These are phyloP conservation scores for Mesostigma viride DNA, from an alignment of 139 green algal genomes.

Conservation along the genomic window DNA sequence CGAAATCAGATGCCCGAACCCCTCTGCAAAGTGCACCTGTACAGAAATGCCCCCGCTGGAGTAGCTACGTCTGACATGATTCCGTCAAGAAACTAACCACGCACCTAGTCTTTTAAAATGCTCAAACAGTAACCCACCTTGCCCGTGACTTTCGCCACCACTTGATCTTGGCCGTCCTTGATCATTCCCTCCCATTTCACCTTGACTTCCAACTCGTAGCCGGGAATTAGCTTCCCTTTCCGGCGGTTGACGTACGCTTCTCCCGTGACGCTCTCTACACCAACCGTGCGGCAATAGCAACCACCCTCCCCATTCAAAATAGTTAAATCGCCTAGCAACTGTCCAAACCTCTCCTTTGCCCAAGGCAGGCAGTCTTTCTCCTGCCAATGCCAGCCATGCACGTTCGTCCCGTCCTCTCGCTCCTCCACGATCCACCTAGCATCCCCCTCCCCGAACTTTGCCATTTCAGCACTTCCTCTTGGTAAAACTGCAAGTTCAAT, in stretches of 20 bases:
- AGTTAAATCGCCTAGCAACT: slow-evolving; percentile 22
- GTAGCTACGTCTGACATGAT: too few relatives aligned
- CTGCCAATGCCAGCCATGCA: slow-evolving; percentile 43
- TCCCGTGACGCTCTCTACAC: slow-evolving; percentile 15
- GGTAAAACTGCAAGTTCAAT: too few relatives aligned
- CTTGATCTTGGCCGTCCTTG: slow-evolving; percentile 12
- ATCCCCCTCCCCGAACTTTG: slow-evolving; percentile 42
- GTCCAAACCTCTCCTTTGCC: slow-evolving; percentile 14
- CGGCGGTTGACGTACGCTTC: slow-evolving; percentile 42
- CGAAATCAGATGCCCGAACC: too few relatives aligned
- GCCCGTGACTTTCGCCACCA: slow-evolving; percentile 9
- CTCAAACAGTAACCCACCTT: too few relatives aligned
- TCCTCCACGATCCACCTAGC: slow-evolving; percentile 44
- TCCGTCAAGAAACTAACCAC: too few relatives aligned
- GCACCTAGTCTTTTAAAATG: too few relatives aligned
- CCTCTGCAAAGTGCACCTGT: too few relatives aligned
- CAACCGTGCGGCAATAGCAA: not conserved
- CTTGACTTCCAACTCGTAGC: slow-evolving; percentile 42
- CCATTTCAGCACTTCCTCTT: too few relatives aligned
- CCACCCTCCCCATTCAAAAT: slow-evolving; percentile 2
- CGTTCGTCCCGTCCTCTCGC: slow-evolving; percentile 40
- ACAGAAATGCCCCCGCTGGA: too few relatives aligned
- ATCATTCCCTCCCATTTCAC: slow-evolving; percentile 31
- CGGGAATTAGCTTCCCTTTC: slow-evolving; percentile 42
- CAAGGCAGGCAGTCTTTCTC: slow-evolving; percentile 38